Evolutionary conservation across 169 alveolate species (phyloP).

Genomic region (Plasmodium yoelii): DNA sequence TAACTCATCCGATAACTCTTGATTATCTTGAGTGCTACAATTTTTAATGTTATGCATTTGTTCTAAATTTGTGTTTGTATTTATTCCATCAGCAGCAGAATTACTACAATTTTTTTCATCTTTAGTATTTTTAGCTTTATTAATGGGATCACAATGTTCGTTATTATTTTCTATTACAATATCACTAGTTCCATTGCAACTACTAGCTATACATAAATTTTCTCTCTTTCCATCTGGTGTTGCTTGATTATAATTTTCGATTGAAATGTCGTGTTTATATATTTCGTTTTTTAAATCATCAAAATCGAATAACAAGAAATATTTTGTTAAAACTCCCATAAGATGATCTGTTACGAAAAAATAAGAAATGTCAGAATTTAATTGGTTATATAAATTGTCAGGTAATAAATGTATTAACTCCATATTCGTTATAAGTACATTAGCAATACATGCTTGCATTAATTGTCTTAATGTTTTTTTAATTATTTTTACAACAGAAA

Average conservation of each 20-base stretch:
- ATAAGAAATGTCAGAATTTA: constrained; percentile 40
- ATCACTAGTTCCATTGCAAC: not conserved
- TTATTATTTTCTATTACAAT: too few relatives aligned
- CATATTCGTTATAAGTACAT: constrained; percentile 70
- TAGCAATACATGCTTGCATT: constrained; percentile 82
- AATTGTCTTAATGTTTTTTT: constrained; percentile 80
- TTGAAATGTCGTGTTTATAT: not conserved
- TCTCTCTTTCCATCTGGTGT: not conserved
- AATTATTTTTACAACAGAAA: constrained; percentile 80
- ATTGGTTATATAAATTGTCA: constrained; percentile 33
- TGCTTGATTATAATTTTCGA: constrained; percentile 6
- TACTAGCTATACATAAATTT: not conserved
- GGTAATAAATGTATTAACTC: constrained; percentile 64
- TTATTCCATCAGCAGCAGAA: not conserved
- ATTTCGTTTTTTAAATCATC: constrained; percentile 43
- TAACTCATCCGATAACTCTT: too few relatives aligned
- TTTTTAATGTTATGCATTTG: too few relatives aligned
- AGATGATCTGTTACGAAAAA: constrained; percentile 67
- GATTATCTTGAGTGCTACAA: too few relatives aligned
- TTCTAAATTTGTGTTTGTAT: not conserved
- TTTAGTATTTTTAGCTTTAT: not conserved
- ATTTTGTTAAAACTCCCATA: constrained; percentile 77
- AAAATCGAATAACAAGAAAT: constrained; percentile 64
- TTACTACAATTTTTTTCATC: not conserved
- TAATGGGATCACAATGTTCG: not conserved